Percentiles rank a stretch among this genome's conserved stretches.
These are phyloP conservation scores for Yarrowia sp. DNA, from an alignment of 805 yeast species.

Conservation along the genomic window DNA sequence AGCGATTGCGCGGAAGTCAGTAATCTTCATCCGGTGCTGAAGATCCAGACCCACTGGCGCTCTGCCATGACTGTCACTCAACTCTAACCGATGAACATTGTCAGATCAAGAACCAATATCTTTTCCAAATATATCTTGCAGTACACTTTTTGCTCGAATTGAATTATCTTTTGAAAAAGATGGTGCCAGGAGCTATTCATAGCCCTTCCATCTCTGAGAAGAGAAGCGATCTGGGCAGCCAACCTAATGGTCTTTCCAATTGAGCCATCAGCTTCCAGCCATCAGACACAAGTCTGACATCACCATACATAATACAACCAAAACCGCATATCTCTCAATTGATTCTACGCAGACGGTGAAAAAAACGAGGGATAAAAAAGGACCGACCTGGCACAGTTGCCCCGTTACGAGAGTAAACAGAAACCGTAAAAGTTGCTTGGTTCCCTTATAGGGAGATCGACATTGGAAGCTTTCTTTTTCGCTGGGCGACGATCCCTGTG, in stretches of 20 bases:
- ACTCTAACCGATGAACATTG: neutral
- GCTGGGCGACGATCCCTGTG: neutral
- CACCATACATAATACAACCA: too few relatives aligned
- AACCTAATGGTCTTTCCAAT: too few relatives aligned
- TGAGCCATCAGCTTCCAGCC: too few relatives aligned
- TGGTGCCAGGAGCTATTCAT: neutral
- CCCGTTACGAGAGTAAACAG: slow-evolving; percentile 9
- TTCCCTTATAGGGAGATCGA: slow-evolving; percentile 4
- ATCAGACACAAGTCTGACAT: too few relatives aligned
- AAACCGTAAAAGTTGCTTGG: neutral
- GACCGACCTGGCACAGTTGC: slow-evolving; percentile 10
- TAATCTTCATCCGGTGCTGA: neutral
- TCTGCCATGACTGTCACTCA: neutral
- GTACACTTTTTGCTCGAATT: neutral
- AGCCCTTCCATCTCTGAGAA: neutral
- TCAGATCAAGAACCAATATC: neutral
- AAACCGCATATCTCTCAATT: too few relatives aligned
- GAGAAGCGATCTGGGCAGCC: too few relatives aligned
- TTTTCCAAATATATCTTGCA: neutral
- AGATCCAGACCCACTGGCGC: slow-evolving; percentile 1
- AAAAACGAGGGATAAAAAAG: neutral
- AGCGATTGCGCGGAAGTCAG: neutral
- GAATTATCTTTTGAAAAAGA: too few relatives aligned
- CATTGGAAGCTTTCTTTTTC: slow-evolving; percentile 3
- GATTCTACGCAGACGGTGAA: neutral